phyloP scores from a whole-genome alignment of 805 yeast genomes.

The Tanozyma kutaoensis region DNA sequence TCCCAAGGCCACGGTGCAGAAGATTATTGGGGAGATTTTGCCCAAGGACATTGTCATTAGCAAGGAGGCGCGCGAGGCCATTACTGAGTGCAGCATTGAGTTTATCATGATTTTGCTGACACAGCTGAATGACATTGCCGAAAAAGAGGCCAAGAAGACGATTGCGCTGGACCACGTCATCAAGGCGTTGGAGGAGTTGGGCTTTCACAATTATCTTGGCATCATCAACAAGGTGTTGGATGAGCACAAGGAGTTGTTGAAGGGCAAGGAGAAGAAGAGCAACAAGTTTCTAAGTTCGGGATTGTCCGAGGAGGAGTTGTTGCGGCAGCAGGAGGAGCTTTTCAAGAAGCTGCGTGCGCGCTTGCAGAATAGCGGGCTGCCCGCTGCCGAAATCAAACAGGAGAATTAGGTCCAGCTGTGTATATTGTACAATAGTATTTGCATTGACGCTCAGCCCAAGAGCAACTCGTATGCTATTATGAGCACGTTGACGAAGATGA shows the following conservation, averaged over 20 bases:
- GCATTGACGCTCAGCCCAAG: slow-evolving; percentile 34
- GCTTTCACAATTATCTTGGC: slow-evolving; percentile 74
- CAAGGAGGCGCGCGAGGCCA: slow-evolving; percentile 87
- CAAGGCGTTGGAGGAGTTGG: slow-evolving; percentile 77
- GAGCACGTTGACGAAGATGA: slow-evolving; percentile 51
- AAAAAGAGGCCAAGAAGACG: slow-evolving; percentile 89
- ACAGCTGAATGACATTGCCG: slow-evolving; percentile 92
- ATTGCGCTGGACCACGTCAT: slow-evolving; percentile 94
- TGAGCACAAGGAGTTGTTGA: slow-evolving; percentile 80
- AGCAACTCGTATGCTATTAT: slow-evolving; percentile 61
- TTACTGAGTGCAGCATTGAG: slow-evolving; percentile 92
- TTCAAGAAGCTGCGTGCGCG: slow-evolving; percentile 68
- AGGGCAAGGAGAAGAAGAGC: slow-evolving; percentile 81
- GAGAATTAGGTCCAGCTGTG: slow-evolving; percentile 1
- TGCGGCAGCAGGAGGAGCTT: slow-evolving; percentile 85
- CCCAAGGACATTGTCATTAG: slow-evolving; percentile 83
- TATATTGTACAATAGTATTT: neutral
- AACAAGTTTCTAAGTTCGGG: slow-evolving; percentile 92
- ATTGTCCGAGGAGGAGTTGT: slow-evolving; percentile 79
- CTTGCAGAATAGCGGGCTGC: slow-evolving; percentile 26
- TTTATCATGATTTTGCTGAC: slow-evolving; percentile 90
- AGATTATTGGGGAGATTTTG: slow-evolving; percentile 78
- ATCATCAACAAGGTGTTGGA: slow-evolving; percentile 65
- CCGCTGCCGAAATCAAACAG: slow-evolving; percentile 2
- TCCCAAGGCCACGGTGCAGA: slow-evolving; percentile 84